Conservation (phyloP, 2,329 filamentous ascomycete species). For the Amesomyces nigricolor region DNA sequence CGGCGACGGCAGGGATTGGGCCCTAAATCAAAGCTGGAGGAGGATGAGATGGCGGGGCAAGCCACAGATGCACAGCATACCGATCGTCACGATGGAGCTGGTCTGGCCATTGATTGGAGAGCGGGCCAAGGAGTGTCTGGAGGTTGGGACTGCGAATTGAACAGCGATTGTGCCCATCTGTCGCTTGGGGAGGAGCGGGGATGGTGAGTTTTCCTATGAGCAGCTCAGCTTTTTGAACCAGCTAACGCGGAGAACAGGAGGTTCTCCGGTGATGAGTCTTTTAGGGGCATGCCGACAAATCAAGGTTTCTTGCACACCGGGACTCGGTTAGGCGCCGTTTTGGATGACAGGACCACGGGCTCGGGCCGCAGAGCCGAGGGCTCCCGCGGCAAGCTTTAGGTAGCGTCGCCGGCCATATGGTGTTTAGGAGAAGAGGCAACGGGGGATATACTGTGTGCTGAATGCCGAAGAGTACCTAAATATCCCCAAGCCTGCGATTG, state of each 20-base stretch:
- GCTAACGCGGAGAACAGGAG: conserved; percentile 27
- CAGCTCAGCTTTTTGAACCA: background rate
- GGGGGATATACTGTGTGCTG: background rate
- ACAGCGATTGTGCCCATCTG: conserved; percentile 83
- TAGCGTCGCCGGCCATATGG: background rate
- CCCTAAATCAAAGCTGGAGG: background rate
- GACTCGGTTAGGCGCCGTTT: conserved; percentile 31
- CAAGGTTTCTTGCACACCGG: conserved; percentile 30
- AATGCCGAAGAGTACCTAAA: background rate
- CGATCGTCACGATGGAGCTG: conserved; percentile 30
- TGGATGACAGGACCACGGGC: conserved; percentile 26
- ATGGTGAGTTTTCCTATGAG: conserved; percentile 54
- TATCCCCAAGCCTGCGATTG: background rate
- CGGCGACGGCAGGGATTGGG: conserved; percentile 27
- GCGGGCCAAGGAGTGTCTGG: conserved; percentile 59
- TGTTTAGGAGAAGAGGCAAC: background rate
- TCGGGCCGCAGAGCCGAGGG: background rate
- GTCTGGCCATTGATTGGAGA: conserved; percentile 44
- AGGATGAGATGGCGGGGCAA: background rate
- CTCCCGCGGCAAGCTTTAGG: conserved; percentile 18
- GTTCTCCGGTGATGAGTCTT: conserved; percentile 39
- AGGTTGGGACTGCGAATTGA: conserved; percentile 72
- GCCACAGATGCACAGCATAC: conserved; percentile 18
- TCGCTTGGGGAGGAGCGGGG: conserved; percentile 76
- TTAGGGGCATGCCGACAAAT: conserved; percentile 26